Evolutionary conservation across 768 basidiomycete genomes (phyloP), one percentile per base, ranked within the genome.

Genomic region (Rhizopogon vesiculosus): DNA sequence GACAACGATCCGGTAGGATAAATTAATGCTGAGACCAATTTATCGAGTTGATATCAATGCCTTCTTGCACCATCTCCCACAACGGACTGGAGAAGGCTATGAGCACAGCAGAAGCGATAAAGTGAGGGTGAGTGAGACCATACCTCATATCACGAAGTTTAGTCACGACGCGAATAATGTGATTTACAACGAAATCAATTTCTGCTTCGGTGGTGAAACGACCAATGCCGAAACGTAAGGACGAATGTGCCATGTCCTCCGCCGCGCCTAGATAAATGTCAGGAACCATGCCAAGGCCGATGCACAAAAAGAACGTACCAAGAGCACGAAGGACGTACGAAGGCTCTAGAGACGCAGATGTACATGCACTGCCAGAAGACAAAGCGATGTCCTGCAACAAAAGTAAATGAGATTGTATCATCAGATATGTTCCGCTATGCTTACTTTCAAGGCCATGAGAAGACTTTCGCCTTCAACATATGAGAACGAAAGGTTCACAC

Each of bases 1-100:
- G 19, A 49, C 33, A 35, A 19, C 5, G 9, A 19, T 52, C n/a
- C 51, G 25, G 51, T 25, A 48, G 13, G 46, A 54, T 51, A 56
- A 48, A 51, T 74, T 70, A 81, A 61, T 80, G 78, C 55, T 78
- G 91, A 45, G 91, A 89, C 95, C 95, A 98, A 73, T 98, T 83
- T 68, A 98, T 99, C 16, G 89, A 80, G 67, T 86, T 93, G 62
- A 98, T 83, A 70, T 99, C 97, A 57, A 98, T 95, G 42, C 96
- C 96, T 69, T 98, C 97, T 73, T 97, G 93, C 15, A 98, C 95
- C 95, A 99, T 98, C 75, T 99, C 97, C 96, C 96, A 99, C 53
- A 99, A 73, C 35, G 97, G 97, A 66, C 93, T 92, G 59, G 1
- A 50, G 28, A 22, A 40, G 45, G 48, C 25, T 31, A 25, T 51